phyloP scores from a whole-genome alignment of 108 stramenopile genomes.

The Aurantiochytrium sp. region DNA sequence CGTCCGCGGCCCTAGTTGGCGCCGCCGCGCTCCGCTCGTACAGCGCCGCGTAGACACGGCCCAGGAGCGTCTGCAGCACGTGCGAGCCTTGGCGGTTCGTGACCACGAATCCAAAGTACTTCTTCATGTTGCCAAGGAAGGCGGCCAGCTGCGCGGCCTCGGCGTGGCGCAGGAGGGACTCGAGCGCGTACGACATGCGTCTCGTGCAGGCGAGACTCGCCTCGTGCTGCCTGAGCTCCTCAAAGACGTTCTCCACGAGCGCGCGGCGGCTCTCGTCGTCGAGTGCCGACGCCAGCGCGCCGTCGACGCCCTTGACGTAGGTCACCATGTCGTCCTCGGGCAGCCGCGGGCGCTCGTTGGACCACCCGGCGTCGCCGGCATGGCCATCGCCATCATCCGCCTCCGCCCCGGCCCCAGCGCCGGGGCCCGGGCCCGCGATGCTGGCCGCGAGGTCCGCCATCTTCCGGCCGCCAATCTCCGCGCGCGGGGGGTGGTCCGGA shows the following conservation, averaged over 20 bases:
- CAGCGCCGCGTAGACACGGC: neutral
- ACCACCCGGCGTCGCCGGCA: neutral
- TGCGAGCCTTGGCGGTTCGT: constrained; percentile 2
- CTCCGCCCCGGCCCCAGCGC: neutral
- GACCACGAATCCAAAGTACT: neutral
- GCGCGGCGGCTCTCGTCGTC: neutral
- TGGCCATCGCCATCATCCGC: no score
- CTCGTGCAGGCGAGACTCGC: neutral
- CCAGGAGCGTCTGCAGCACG: neutral
- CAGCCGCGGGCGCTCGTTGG: neutral
- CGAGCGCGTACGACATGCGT: neutral
- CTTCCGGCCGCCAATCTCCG: no score
- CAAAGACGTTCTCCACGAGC: constrained; percentile 23
- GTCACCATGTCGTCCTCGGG: neutral
- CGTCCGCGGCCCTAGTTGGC: neutral
- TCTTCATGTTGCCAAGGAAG: neutral
- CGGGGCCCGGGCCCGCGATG: neutral
- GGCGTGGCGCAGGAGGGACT: constrained; percentile 2
- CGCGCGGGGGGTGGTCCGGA: no score
- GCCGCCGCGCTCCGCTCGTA: neutral
- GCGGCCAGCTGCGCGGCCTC: neutral
- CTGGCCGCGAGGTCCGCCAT: no score
- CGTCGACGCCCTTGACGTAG: constrained; percentile 3
- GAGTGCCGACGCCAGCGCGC: neutral
- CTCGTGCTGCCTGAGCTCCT: neutral